These are phyloP conservation scores for Leccinum rimulosum DNA, from an alignment of 768 basidiomycete genomes.

Conservation along the genomic window DNA sequence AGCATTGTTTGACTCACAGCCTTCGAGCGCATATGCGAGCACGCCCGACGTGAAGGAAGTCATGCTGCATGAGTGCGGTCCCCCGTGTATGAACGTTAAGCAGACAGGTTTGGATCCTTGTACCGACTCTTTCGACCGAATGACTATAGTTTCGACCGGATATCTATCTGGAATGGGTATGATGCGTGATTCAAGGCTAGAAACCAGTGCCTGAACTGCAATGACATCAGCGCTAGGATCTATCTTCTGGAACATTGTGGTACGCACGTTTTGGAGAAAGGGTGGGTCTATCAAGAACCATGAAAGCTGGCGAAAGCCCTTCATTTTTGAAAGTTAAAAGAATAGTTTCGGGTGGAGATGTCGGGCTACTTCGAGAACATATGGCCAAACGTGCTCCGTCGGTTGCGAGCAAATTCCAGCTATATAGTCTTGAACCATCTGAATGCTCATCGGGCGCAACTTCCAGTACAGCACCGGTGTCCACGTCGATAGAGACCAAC, in stretches of 20 bases:
- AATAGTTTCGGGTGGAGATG: conserved; percentile 47
- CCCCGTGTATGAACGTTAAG: conserved; percentile 59
- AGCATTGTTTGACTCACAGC: conserved; percentile 45
- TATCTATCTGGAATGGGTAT: conserved; percentile 48
- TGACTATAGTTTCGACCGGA: conserved; percentile 55
- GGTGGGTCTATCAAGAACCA: conserved; percentile 41
- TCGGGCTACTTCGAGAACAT: conserved; percentile 49
- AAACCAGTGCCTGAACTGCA: conserved; percentile 46
- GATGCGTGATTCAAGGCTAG: conserved; percentile 40
- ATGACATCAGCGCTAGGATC: neutral
- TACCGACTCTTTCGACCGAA: conserved; percentile 32
- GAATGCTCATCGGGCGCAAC: conserved; percentile 10
- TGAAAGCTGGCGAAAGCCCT: neutral
- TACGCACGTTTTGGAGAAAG: conserved; percentile 41
- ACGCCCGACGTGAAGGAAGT: conserved; percentile 46
- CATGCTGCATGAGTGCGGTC: conserved; percentile 51
- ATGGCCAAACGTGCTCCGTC: conserved; percentile 43
- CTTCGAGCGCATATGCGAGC: conserved; percentile 52
- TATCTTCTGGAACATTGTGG: neutral
- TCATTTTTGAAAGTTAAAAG: conserved; percentile 39
- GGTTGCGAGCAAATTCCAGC: conserved; percentile 54
- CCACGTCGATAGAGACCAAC: conserved; percentile 44
- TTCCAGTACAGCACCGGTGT: conserved; percentile 40
- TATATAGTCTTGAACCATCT: conserved; percentile 32
- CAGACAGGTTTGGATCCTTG: conserved; percentile 39